Evolutionary conservation across 2,329 filamentous ascomycete genomes (phyloP).

Genomic region (Talaromyces sp.): DNA sequence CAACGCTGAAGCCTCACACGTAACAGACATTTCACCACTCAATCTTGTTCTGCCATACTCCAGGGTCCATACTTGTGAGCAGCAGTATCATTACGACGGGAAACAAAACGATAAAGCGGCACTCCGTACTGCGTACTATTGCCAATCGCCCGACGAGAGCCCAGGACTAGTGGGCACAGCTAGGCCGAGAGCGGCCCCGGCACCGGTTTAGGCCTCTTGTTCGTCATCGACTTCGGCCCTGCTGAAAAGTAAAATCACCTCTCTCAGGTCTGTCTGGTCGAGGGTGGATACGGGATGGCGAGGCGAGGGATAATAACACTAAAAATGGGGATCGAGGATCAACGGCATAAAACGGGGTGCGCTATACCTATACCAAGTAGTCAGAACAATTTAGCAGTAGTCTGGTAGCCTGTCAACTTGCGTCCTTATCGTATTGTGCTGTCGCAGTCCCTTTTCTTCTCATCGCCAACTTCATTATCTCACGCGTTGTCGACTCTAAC

Average conservation of each 20-base stretch:
- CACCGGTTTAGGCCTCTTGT: background rate
- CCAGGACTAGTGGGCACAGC: background rate
- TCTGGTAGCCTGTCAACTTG: background rate
- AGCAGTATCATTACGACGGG: background rate
- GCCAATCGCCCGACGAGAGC: too few species aligned
- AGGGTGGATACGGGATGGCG: background rate
- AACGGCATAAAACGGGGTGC: background rate
- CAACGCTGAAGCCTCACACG: background rate
- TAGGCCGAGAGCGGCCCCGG: background rate
- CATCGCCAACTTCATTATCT: background rate
- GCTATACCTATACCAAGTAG: background rate
- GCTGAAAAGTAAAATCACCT: background rate
- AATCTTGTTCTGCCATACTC: background rate
- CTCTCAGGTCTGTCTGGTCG: too few species aligned
- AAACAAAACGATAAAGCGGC: too few species aligned
- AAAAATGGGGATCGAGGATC: background rate
- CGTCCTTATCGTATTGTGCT: background rate
- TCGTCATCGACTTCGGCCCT: background rate
- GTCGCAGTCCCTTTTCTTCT: background rate
- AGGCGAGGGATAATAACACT: background rate
- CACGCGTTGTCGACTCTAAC: background rate
- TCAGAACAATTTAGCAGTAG: background rate
- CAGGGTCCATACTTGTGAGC: too few species aligned
- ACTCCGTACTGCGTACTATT: too few species aligned
- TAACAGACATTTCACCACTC: background rate